Percentiles rank a stretch among this genome's conserved stretches.
Evolutionary conservation across 1,284 basidiomycete genomes (phyloP).

Genomic region (Kalmanozyma brasiliensis): DNA sequence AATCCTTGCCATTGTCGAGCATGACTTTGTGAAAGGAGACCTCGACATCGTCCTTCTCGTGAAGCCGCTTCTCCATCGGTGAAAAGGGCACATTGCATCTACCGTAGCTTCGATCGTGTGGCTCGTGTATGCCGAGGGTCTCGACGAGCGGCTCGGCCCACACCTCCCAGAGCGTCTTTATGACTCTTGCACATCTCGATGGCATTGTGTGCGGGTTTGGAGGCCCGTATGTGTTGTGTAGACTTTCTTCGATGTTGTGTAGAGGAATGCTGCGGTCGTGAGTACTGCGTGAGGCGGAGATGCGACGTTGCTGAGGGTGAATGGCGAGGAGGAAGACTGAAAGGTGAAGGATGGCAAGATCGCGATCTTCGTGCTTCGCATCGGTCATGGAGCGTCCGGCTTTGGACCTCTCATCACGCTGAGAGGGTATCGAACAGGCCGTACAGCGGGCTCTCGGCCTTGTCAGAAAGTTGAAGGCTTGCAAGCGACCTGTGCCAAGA

Average conservation of each 20-base stretch:
- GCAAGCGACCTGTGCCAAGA: too few species aligned
- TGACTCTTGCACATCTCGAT: conserved; percentile 7
- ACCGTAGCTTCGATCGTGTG: conserved; percentile 56
- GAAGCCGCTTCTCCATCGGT: conserved; percentile 62
- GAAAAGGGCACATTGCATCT: conserved; percentile 58
- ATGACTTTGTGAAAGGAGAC: conserved; percentile 58
- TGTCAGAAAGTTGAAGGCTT: too few species aligned
- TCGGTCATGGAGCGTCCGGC: too few species aligned
- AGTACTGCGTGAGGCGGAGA: too few species aligned
- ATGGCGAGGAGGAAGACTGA: neutral
- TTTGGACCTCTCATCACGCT: too few species aligned
- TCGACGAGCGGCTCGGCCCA: conserved; percentile 54
- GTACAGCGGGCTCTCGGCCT: too few species aligned
- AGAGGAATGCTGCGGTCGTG: too few species aligned
- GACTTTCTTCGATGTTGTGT: too few species aligned
- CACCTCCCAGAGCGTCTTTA: conserved; percentile 52
- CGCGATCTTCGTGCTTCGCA: neutral
- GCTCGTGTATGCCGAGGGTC: conserved; percentile 44
- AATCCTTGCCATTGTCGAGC: conserved; percentile 62
- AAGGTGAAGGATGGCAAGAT: neutral
- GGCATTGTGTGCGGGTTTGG: neutral
- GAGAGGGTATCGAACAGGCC: too few species aligned
- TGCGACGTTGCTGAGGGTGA: neutral
- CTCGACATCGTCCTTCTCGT: conserved; percentile 60
- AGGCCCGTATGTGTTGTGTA: too few species aligned